Conservation (phyloP, 306 rosid species). For the Quercus ilex region DNA sequence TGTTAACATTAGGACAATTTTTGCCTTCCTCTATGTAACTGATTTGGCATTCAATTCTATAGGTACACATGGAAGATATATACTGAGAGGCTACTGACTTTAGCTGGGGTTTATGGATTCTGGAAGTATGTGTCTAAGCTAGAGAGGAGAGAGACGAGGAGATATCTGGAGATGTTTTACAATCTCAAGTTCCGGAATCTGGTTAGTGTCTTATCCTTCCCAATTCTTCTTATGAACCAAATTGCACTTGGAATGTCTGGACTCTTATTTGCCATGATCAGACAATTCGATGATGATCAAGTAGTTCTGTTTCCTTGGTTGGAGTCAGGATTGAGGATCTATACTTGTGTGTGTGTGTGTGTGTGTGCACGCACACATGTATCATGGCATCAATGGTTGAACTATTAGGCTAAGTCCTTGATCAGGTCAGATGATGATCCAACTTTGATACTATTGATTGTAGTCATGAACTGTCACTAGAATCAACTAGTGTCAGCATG, state of each 20-base stretch:
- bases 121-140: conserved; percentile 94
- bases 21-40: not conserved
- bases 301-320: too few relatives aligned
- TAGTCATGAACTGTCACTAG: too few relatives aligned
- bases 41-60: not conserved
- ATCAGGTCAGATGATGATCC: too few relatives aligned
- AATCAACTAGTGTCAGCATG: too few relatives aligned
- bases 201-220: conserved; percentile 46
- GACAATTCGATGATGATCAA: not conserved
- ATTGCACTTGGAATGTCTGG: too few relatives aligned
- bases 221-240: too few relatives aligned
- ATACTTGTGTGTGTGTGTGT: too few relatives aligned
- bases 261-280: not conserved
- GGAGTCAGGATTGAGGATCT: too few relatives aligned
- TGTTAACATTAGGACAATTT: conserved; percentile 5
- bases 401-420: too few relatives aligned
- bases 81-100: conserved; percentile 84
- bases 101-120: conserved; percentile 91
- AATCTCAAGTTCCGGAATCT: conserved; percentile 84
- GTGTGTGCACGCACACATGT: too few relatives aligned
- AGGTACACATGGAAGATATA: conserved; percentile 97
- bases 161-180: conserved; percentile 96
- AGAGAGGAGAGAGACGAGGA: conserved; percentile 78
- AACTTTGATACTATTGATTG: too few relatives aligned
- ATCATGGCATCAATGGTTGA: too few relatives aligned